Percentiles rank a stretch among this genome's conserved stretches.
phyloP scores from a whole-genome alignment of 139 green algal genomes.

The Chlamydomonas schloesseri region DNA sequence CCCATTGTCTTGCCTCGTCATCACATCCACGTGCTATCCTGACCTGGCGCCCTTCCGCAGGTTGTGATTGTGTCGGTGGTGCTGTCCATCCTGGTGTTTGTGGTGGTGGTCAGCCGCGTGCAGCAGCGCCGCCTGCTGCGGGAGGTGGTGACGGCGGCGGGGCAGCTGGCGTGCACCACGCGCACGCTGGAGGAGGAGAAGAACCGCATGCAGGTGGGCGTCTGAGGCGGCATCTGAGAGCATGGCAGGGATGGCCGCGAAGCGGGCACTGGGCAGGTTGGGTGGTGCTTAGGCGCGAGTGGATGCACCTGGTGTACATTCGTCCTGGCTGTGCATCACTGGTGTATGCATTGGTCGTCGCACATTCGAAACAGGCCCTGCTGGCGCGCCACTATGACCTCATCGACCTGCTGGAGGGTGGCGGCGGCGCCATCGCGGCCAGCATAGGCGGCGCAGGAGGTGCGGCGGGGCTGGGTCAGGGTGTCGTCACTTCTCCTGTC shows the following conservation, averaged over 20 bases:
- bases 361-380: too few species aligned
- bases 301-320: too few species aligned
- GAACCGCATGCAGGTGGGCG: conserved; percentile 43
- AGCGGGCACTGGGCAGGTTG: too few species aligned
- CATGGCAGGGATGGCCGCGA: background rate
- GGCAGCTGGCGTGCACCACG: conserved; percentile 24
- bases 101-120: conserved; percentile 18
- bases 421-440: background rate
- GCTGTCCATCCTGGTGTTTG: conserved; percentile 19
- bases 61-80: conserved; percentile 17
- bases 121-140: conserved; percentile 26
- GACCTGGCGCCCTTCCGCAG: too few species aligned
- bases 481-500: too few species aligned
- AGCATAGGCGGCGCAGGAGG: background rate
- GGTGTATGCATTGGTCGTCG: too few species aligned
- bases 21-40: too few species aligned
- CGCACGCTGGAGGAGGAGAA: conserved; percentile 43
- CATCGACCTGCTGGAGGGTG: conserved; percentile 38
- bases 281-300: too few species aligned
- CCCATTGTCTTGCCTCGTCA: too few species aligned
- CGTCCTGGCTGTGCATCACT: too few species aligned
- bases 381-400: conserved; percentile 39
- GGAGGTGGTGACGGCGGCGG: conserved; percentile 30
- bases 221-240: too few species aligned
- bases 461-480: too few species aligned